A percentile compares a stretch with the other conserved stretches of the same genome.
Conservation (phyloP, 2,329 filamentous ascomycete species). For the Aureobasidium musti region DNA sequence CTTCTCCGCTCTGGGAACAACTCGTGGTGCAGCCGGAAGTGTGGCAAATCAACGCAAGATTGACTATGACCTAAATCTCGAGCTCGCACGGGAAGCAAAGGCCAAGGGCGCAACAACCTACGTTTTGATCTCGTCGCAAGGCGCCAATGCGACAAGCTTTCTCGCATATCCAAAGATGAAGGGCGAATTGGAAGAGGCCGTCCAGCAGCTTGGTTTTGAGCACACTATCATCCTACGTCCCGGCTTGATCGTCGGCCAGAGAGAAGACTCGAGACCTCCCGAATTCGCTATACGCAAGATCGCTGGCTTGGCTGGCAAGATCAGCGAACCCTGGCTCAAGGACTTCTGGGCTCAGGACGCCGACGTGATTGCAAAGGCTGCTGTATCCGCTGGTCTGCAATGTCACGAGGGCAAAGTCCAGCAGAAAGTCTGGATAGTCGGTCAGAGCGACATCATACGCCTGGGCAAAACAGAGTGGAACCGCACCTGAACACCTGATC, state of each 20-base stretch:
- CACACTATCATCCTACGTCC: slow-evolving; percentile 73
- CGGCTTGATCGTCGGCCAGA: slow-evolving; percentile 71
- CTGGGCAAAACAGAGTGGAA: slow-evolving; percentile 61
- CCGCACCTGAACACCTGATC: slow-evolving; percentile 11
- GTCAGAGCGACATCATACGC: slow-evolving; percentile 63
- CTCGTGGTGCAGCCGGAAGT: slow-evolving; percentile 70
- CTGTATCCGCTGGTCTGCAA: slow-evolving; percentile 59
- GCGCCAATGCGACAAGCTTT: slow-evolving; percentile 55
- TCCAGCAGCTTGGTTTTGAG: slow-evolving; percentile 72
- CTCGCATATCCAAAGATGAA: slow-evolving; percentile 72
- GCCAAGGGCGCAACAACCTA: slow-evolving; percentile 71
- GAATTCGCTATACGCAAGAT: slow-evolving; percentile 61
- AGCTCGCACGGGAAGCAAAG: slow-evolving; percentile 73
- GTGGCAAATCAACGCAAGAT: slow-evolving; percentile 82
- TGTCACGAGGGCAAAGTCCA: slow-evolving; percentile 56
- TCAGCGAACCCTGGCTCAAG: slow-evolving; percentile 56
- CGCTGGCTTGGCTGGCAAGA: slow-evolving; percentile 57
- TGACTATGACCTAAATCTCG: slow-evolving; percentile 82
- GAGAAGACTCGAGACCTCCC: slow-evolving; percentile 58
- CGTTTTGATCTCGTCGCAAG: slow-evolving; percentile 69
- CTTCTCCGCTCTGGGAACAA: slow-evolving; percentile 80
- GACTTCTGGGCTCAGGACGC: slow-evolving; percentile 73
- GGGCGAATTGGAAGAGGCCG: slow-evolving; percentile 77
- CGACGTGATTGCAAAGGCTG: slow-evolving; percentile 68
- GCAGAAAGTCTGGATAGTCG: slow-evolving; percentile 64